Conservation (phyloP, 1,284 basidiomycete species). For the Cryptococcus hybrid region DNA sequence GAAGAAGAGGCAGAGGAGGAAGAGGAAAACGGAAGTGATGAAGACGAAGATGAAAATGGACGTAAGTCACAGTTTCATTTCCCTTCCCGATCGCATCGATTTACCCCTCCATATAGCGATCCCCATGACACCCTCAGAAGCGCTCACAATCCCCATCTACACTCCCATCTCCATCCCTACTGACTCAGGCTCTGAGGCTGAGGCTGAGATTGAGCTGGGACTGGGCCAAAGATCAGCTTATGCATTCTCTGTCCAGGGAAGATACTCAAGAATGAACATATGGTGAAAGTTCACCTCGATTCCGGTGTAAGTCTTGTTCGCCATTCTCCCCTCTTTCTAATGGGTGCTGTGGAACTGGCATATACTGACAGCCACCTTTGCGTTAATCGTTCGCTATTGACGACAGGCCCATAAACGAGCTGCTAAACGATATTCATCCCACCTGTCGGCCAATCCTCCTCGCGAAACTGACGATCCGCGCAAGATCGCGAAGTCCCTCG, state of each 20-base stretch:
- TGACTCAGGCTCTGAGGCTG: background rate
- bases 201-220: background rate
- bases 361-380: too few relatives aligned
- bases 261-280: constrained; percentile 62
- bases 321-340: background rate
- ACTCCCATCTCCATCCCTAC: constrained; percentile 45
- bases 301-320: constrained; percentile 61
- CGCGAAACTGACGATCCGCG: constrained; percentile 22
- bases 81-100: too few relatives aligned
- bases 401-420: constrained; percentile 31
- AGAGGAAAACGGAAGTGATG: background rate
- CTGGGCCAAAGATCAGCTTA: constrained; percentile 47
- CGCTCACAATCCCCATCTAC: constrained; percentile 64
- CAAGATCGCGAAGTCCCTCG: constrained; percentile 29
- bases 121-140: constrained; percentile 61
- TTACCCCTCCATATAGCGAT: constrained; percentile 32
- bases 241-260: constrained; percentile 76
- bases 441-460: constrained; percentile 11
- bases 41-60: background rate
- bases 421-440: constrained; percentile 24
- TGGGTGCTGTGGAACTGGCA: background rate
- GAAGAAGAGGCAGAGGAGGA: constrained; percentile 61
- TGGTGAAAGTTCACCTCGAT: constrained; percentile 62
- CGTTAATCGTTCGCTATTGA: background rate
- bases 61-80: too few relatives aligned